Percentiles rank a stretch among this genome's conserved stretches.
Evolutionary conservation across 108 stramenopile species (phyloP).

Genomic region (Nannochloropsis oceanica): DNA sequence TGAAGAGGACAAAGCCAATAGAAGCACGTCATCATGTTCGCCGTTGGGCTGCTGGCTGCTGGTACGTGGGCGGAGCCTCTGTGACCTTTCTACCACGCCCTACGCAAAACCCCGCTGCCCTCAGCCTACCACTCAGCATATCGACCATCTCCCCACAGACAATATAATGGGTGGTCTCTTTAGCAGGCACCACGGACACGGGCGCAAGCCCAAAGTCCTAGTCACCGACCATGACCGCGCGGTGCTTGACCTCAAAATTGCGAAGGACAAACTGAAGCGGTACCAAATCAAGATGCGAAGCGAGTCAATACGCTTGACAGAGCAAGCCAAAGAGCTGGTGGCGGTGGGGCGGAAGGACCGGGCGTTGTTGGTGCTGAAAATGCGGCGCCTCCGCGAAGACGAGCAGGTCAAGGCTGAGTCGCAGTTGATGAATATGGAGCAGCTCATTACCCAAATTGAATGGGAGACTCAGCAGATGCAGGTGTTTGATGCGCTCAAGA

Average conservation of each 20-base stretch:
- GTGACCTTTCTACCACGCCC: no score
- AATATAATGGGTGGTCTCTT: neutral
- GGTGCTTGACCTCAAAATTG: slow-evolving; percentile 39
- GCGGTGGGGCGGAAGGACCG: slow-evolving; percentile 26
- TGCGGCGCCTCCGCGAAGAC: slow-evolving; percentile 18
- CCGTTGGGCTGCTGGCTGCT: no score
- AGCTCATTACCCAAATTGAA: slow-evolving; percentile 30
- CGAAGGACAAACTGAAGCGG: slow-evolving; percentile 31
- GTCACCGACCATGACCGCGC: slow-evolving; percentile 36
- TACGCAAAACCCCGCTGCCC: no score
- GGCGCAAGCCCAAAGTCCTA: neutral
- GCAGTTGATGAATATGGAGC: slow-evolving; percentile 34
- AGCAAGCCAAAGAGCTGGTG: slow-evolving; percentile 23
- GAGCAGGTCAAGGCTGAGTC: slow-evolving; percentile 35
- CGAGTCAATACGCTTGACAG: slow-evolving; percentile 7
- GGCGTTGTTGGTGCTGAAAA: slow-evolving; percentile 32
- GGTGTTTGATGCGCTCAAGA: slow-evolving; percentile 29
- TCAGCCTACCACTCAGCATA: no score
- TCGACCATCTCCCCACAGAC: no score
- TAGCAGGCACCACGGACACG: neutral
- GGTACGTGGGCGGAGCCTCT: no score
- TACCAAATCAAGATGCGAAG: slow-evolving; percentile 32
- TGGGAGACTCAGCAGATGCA: slow-evolving; percentile 37
- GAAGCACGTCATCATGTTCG: no score
- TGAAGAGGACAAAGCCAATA: no score